Percentiles rank a stretch among this genome's conserved stretches.
These are phyloP conservation scores for Entomortierella chlamydospora DNA, from an alignment of 192 early-diverging fungal genomes.

Conservation along the genomic window DNA sequence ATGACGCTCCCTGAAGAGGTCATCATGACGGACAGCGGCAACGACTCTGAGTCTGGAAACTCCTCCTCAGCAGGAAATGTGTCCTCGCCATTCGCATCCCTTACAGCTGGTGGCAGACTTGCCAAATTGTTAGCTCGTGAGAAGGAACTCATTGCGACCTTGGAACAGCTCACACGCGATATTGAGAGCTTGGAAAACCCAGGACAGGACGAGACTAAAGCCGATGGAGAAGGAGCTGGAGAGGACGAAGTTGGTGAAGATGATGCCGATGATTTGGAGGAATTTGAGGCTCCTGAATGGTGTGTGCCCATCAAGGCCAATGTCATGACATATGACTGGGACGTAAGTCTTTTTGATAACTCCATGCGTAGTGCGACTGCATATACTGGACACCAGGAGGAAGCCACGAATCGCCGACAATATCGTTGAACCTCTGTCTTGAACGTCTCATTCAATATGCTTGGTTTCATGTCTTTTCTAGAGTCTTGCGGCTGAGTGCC, in stretches of 20 bases:
- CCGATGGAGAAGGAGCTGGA: slow-evolving; percentile 3
- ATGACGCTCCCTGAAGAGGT: slow-evolving; percentile 50
- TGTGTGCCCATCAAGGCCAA: slow-evolving; percentile 95
- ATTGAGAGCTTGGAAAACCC: slow-evolving; percentile 32
- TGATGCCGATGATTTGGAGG: slow-evolving; percentile 65
- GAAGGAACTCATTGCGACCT: slow-evolving; percentile 41
- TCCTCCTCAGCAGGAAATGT: slow-evolving; percentile 9
- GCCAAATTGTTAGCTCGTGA: slow-evolving; percentile 34
- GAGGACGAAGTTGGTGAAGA: slow-evolving; percentile 24
- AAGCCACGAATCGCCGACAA: too few species aligned
- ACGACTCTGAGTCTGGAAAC: slow-evolving; percentile 48
- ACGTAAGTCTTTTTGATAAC: slow-evolving; percentile 62
- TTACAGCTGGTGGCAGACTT: slow-evolving; percentile 30
- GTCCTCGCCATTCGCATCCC: slow-evolving; percentile 5
- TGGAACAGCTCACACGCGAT: slow-evolving; percentile 37
- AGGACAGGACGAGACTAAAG: background rate
- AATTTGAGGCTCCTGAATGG: slow-evolving; percentile 93
- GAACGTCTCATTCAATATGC: too few species aligned
- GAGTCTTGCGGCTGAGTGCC: slow-evolving; percentile 80
- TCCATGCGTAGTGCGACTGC: too few species aligned
- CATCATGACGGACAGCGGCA: slow-evolving; percentile 50
- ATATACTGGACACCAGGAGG: too few species aligned
- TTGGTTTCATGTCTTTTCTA: slow-evolving; percentile 28
- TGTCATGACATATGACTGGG: slow-evolving; percentile 97
- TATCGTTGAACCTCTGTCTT: too few species aligned